Conservation (phyloP, 768 basidiomycete genomes). For the Phanerochaete sordida region DNA sequence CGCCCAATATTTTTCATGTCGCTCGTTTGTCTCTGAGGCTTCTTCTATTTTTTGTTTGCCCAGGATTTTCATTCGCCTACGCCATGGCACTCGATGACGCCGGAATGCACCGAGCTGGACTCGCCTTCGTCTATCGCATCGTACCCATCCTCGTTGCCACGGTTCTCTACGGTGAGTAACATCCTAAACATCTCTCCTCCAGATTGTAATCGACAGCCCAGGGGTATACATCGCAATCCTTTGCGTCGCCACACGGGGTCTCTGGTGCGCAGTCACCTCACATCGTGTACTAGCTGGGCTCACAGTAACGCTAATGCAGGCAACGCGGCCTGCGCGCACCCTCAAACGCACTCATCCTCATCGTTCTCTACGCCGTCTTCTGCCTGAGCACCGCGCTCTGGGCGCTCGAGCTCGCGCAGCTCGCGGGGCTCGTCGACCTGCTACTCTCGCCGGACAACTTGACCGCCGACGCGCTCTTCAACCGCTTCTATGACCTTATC, state of each 20-base stretch:
- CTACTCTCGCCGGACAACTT: constrained; percentile 4
- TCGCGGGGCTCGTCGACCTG: constrained; percentile 6
- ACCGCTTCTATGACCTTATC: constrained; percentile 11
- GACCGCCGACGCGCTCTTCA: constrained; percentile 1
- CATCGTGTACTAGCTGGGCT: no score
- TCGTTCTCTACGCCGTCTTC: constrained; percentile 5
- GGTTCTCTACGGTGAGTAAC: constrained; percentile 3
- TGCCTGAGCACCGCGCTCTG: constrained; percentile 6
- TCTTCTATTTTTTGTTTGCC: no score
- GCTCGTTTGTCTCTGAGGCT: no score
- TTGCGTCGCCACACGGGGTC: background rate
- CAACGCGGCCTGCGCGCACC: background rate
- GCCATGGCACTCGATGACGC: constrained; percentile 9
- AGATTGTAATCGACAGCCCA: no score
- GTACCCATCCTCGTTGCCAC: constrained; percentile 8
- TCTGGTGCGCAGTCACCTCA: background rate
- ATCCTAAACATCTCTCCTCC: no score
- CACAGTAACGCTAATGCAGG: no score
- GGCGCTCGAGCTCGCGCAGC: constrained; percentile 10
- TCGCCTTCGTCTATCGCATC: constrained; percentile 5
- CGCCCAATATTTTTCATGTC: no score
- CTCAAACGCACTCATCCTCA: background rate
- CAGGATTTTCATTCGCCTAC: no score
- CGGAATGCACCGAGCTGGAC: constrained; percentile 8
- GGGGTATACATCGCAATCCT: constrained; percentile 7